Percentiles rank a stretch among this genome's conserved stretches.
phyloP scores from a whole-genome alignment of 768 basidiomycete species.

The Tephrocybe sp. region DNA sequence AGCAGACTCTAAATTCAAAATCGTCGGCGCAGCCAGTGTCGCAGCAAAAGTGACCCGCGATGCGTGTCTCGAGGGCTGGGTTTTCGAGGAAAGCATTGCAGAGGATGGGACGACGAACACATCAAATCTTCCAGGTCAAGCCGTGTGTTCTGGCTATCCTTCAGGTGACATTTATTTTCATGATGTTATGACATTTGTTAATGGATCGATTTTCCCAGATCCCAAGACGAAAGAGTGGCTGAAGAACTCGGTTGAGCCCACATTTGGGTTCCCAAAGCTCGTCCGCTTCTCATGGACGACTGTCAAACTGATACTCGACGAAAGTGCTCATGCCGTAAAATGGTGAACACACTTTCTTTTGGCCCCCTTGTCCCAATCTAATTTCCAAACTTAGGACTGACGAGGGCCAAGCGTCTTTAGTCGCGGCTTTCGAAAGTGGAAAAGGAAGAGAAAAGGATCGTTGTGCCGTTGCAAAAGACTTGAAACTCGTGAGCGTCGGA shows the following conservation, averaged over 20 bases:
- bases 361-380: neutral
- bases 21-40: slow-evolving; percentile 97
- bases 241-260: slow-evolving; percentile 67
- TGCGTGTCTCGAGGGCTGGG: slow-evolving; percentile 84
- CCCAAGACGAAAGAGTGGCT: slow-evolving; percentile 93
- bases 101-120: slow-evolving; percentile 16
- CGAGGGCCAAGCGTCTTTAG: slow-evolving; percentile 73
- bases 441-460: slow-evolving; percentile 76
- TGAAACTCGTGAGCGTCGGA: slow-evolving; percentile 68
- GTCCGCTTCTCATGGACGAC: slow-evolving; percentile 97
- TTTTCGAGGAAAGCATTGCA: slow-evolving; percentile 59
- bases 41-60: slow-evolving; percentile 97
- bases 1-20: slow-evolving; percentile 95
- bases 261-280: slow-evolving; percentile 89
- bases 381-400: slow-evolving; percentile 58
- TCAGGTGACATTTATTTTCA: slow-evolving; percentile 47
- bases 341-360: slow-evolving; percentile 51
- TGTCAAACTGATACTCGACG: slow-evolving; percentile 80
- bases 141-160: slow-evolving; percentile 74
- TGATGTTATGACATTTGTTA: neutral
- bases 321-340: slow-evolving; percentile 71
- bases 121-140: slow-evolving; percentile 47
- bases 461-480: slow-evolving; percentile 66
- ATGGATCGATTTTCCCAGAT: slow-evolving; percentile 44
- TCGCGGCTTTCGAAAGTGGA: slow-evolving; percentile 70